Evolutionary conservation across 2,329 filamentous ascomycete species (phyloP), one percentile per base, ranked within the genome.

Genomic region (Phymatotrichopsis omnivora): DNA sequence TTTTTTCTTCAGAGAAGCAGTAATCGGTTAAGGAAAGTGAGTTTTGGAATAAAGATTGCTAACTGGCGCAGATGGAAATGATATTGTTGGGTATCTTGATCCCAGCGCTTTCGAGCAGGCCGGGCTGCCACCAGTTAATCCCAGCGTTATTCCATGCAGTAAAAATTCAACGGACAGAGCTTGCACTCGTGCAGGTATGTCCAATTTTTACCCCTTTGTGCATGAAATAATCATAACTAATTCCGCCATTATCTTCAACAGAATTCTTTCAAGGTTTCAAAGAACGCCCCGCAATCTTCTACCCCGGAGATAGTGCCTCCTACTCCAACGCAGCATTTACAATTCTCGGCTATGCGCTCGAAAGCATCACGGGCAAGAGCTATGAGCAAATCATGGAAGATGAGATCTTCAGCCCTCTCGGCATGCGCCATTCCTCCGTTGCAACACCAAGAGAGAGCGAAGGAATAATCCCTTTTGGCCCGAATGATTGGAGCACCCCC

Each of bases 251-350:
- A n/a, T n/a, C n/a, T n/a, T n/a, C 32, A 5, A 19, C 16, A 35
- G 32, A 35, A 20, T 35, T 35, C 32, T 20, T 19, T 22, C 24
- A 19, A 19, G 32, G 16, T 22, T 55, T 56, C 48, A 14, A 47
- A 45, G 2, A 54, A 56, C 8, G 56, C 62, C 25, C 64, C 62
- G 0, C 57, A 65, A 14, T 56, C 58, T 1, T 31, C 60, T 2
- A 57, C 59, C 2, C 58, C 60, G 42, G 24, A 8, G 4, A 19
- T n/a, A 63, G 3, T n/a, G n/a, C 67, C 0, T 59, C 63, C 0
- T 69, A 69, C 49, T 68, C 66, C 4, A 67, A 64, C 41, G 52
- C 67, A 12, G 64, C 64, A 0, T 69, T 66, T 45, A 59, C 58
- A 11, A 36, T 68, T 5, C 58, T 67, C 22, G 56, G 58, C 4